phyloP scores from a whole-genome alignment of 441 rosid species.

The Euphorbia celastroides region DNA sequence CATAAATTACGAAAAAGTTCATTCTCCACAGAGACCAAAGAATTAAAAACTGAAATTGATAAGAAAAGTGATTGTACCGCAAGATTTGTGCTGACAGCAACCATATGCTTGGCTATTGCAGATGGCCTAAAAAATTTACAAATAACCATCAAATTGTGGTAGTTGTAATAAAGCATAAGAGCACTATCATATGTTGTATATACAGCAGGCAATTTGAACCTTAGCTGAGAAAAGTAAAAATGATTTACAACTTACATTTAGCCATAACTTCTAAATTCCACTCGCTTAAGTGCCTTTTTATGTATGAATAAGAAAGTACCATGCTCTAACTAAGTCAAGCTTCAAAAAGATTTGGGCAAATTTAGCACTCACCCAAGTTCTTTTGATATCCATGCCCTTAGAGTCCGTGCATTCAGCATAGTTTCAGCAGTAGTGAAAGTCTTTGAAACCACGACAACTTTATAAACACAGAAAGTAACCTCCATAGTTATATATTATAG shows the following conservation, averaged over 20 bases:
- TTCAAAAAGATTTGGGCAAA: constrained; percentile 14
- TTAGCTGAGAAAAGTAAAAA: not conserved
- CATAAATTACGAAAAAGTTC: not conserved
- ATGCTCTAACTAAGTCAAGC: constrained; percentile 12
- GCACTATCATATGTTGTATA: not conserved
- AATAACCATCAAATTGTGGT: constrained; percentile 10
- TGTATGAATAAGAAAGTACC: not conserved
- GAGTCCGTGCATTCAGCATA: constrained; percentile 93
- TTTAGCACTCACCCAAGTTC: constrained; percentile 77
- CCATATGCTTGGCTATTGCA: constrained; percentile 98
- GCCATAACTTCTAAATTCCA: not conserved
- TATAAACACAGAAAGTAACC: constrained; percentile 20
- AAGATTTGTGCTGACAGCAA: constrained; percentile 95
- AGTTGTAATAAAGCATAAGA: not conserved
- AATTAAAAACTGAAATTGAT: not conserved
- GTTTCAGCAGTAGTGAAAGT: constrained; percentile 99
- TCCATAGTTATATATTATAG: constrained; percentile 6
- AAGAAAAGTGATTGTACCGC: constrained; percentile 32
- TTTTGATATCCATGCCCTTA: constrained; percentile 89
- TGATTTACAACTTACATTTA: not conserved
- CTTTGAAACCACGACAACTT: constrained; percentile 94
- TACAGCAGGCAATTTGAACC: not conserved
- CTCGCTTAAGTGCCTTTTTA: too few species aligned
- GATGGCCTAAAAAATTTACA: constrained; percentile 51
- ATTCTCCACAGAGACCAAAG: not conserved